Evolutionary conservation across 2,329 filamentous ascomycete genomes (phyloP), one percentile per base, ranked within the genome.

Genomic region (Xylariales sp.): DNA sequence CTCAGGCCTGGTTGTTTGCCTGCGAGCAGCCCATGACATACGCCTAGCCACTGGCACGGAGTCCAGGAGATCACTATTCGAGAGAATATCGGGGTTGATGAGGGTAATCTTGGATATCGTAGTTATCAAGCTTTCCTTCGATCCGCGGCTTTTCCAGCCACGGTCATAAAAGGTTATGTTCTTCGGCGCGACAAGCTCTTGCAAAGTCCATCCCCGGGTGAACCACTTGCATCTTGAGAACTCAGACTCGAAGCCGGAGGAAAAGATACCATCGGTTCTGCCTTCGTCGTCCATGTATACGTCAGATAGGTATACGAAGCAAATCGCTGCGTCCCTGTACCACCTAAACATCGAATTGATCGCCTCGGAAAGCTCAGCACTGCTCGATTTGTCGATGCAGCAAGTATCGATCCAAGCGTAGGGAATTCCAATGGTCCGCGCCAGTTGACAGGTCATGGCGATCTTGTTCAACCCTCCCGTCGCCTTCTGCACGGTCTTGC

Each of bases 271-370:
- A 18, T 27, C n/a, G 4, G 11, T 5, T 3, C 14, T 9, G 15
- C 42, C 31, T 10, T 18, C 38, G 33, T 63, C 56, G 48, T 63
- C 60, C 2, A 68, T 63, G 46, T 45, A 8, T 40, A 66, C 33
- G 32, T 55, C 52, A 9, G 47, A 42, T 4, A 55, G 42, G 16
- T 46, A 52, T 2, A 44, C 49, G 29, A 47, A 54, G 39, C 52
- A 55, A 9, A 52, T 28, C 4, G 10, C 25, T 9, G 52, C 31
- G 5, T 42, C 18, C 10, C 39, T 16, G 38, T 52, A 55, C 42
- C 48, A 49, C 11, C 24, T 24, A 32, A 42, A 52, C 47, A 52
- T 52, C 10, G 48, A 46, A 28, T 52, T 48, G 28, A 53, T 46
- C 9, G 50, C 45, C 33, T 54, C 52, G 18, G 48, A 52, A 12